Percentiles rank a stretch among this genome's conserved stretches.
Conservation (phyloP, 768 basidiomycete species). For the Leccinum arenicola region DNA sequence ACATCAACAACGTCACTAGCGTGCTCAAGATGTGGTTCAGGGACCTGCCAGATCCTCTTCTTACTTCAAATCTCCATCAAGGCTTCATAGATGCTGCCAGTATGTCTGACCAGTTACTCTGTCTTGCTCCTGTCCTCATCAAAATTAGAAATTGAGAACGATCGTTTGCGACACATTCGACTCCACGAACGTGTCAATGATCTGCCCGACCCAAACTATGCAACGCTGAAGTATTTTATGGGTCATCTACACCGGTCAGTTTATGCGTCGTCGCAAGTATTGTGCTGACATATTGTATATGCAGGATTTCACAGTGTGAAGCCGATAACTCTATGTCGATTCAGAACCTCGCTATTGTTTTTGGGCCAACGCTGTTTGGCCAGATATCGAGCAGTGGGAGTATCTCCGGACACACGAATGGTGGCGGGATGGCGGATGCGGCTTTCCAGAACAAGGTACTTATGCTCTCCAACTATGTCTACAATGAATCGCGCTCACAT, state of each 20-base stretch:
- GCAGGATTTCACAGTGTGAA: conserved; percentile 76
- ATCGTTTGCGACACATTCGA: conserved; percentile 91
- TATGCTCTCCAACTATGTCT: not conserved
- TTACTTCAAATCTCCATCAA: conserved; percentile 81
- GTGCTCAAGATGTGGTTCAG: conserved; percentile 95
- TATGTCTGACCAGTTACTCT: conserved; percentile 40
- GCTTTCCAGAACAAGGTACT: conserved; percentile 68
- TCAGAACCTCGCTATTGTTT: conserved; percentile 92
- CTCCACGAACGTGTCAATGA: conserved; percentile 98
- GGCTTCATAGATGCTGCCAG: conserved; percentile 95
- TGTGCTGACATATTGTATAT: conserved; percentile 10
- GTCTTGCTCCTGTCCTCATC: not conserved
- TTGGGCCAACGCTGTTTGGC: conserved; percentile 97
- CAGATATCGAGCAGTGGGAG: conserved; percentile 47
- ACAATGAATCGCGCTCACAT: conserved; percentile 6
- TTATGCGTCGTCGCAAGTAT: not conserved
- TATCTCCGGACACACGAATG: conserved; percentile 44
- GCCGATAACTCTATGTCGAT: conserved; percentile 87
- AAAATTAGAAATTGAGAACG: conserved; percentile 80
- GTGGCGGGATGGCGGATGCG: conserved; percentile 65
- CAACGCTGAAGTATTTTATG: conserved; percentile 92
- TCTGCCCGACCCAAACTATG: conserved; percentile 97
- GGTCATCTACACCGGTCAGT: conserved; percentile 87
- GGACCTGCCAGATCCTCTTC: conserved; percentile 90
- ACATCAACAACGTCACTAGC: conserved; percentile 96